Base-by-base conservation (phyloP, 805 yeast genomes). In the Wickerhamomyces bisporus region DNA sequence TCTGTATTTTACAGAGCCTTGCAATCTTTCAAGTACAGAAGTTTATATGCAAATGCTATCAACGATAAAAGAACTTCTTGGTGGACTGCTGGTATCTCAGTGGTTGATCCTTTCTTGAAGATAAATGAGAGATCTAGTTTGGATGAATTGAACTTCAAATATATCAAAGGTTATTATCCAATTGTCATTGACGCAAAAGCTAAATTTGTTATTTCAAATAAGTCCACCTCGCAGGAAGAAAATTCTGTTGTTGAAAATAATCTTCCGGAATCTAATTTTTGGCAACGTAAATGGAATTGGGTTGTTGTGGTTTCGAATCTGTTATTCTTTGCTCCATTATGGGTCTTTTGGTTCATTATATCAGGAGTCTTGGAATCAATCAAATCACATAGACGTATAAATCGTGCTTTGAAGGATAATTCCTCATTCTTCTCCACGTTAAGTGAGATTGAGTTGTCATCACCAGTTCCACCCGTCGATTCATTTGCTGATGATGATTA, bases 1-100 rank as follows among this genome's bases (percentile, higher is more conserved):
- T 75, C 91, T 0, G 66, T 73, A 5, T 86, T 84, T 54, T 72
- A 59, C 54, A 66, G 69, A 44, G 83, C 79, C 1, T 64, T 86
- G 30, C 47, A 64, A 21, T 41, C 42, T 24, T 87, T 86, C 62
- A 61, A 70, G 42, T 57, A 73, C 45, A 68, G 70, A 30, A 58
- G 78, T 6, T 59, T 86, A 32, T 85, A 86, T 53, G 84, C 93
- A 6, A 87, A 87, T 60, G 71, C 84, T 29, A 73, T 80, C 41
- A 84, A 86, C 45, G 96, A 86, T 61, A 79, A 79, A 46, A 73
- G 95, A 48, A 79, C 94, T 4, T 73, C 85, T 13, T 87, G 86
- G 81, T 86, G 84, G 75, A 85, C 94, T 2, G 70, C 94, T 0
- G 85, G 85, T 5, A 83, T 83, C 26, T 74, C 83, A 0, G 50